Conservation (phyloP, 495 filamentous ascomycete genomes). For the Neurospora sp. region DNA sequence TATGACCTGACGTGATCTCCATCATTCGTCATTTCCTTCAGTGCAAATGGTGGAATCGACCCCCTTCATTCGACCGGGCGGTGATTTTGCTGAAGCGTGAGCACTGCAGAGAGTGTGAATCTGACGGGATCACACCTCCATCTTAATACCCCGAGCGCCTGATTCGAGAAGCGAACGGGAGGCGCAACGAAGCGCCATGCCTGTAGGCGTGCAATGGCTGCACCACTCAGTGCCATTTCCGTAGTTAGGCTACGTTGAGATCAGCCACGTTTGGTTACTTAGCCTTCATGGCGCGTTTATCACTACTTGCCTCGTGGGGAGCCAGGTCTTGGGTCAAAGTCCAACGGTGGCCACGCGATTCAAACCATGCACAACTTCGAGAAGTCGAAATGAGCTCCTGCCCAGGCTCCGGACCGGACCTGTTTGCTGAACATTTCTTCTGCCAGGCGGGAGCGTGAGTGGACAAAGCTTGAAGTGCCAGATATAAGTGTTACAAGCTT, state of each 20-base stretch:
- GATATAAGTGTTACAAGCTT: not conserved
- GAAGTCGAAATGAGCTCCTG: not conserved
- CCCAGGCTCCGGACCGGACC: not conserved
- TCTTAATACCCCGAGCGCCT: not conserved
- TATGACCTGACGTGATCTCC: not conserved
- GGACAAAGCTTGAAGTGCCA: not conserved
- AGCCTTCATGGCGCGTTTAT: not conserved
- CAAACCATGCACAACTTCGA: not conserved
- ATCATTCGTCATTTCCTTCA: not conserved
- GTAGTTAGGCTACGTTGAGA: conserved; percentile 3
- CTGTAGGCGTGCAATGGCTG: conserved; percentile 4
- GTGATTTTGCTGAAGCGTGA: not conserved
- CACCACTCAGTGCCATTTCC: conserved; percentile 9
- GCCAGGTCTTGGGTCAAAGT: not conserved
- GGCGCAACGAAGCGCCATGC: conserved; percentile 15
- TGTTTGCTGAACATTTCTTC: not conserved
- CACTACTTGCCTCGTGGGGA: not conserved
- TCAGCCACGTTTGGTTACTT: not conserved
- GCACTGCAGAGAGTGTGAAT: not conserved
- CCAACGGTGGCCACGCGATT: not conserved
- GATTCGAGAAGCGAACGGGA: conserved; percentile 14
- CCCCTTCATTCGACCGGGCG: not conserved
- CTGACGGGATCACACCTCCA: not conserved
- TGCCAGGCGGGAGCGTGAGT: not conserved
- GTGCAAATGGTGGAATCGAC: not conserved